Base-by-base conservation (phyloP, 208 protist species). In the Leishmania braziliensis region DNA sequence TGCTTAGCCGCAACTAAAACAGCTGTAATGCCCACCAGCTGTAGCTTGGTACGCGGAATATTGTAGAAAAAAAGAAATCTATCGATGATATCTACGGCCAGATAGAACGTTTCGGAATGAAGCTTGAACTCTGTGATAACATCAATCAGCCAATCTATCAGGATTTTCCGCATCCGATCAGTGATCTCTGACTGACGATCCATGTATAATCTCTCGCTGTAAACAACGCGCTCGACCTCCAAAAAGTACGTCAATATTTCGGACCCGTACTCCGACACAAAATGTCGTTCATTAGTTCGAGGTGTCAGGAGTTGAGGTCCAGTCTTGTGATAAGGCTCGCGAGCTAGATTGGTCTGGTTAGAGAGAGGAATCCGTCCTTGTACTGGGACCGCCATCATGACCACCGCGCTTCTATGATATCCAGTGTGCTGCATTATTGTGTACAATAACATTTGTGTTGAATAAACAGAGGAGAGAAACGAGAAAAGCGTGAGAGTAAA, bases 141-240 rank as follows among this genome's bases (percentile, higher is more conserved):
- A 77, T 99, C 98, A 20, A 99, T 89, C 58, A 99, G 92, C 99
- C 99, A 99, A 83, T 99, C 99, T 58, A 99, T 89, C 48, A 99
- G 89, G 65, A 99, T 99, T 68, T 94, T 90, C 39, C 99, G 88
- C 98, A 99, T 99, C 68, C 92, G 91, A 58, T 96, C 91, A 50
- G 91, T 99, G 48, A 99, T 91, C 66, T 99, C 96, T 1, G 87
- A 84, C 83, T 98, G 97, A 53, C 91, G 89, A 23, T 85, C 68
- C 83, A 95, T 92, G 78, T 95, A 94, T 53, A 71, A 53, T 5
- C 87, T 77, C 62, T 92, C 84, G 14, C 73, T 56, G 72, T 91
- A 93, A 65, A 91, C 77, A 36, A 76, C 82, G 18, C 80, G 80
- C 75, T 96, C 91, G 0, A 86, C 82, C n/a, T 92, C 86, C 63